Conservation (phyloP, 2,329 filamentous ascomycete genomes). For the Aspergillus sp. region DNA sequence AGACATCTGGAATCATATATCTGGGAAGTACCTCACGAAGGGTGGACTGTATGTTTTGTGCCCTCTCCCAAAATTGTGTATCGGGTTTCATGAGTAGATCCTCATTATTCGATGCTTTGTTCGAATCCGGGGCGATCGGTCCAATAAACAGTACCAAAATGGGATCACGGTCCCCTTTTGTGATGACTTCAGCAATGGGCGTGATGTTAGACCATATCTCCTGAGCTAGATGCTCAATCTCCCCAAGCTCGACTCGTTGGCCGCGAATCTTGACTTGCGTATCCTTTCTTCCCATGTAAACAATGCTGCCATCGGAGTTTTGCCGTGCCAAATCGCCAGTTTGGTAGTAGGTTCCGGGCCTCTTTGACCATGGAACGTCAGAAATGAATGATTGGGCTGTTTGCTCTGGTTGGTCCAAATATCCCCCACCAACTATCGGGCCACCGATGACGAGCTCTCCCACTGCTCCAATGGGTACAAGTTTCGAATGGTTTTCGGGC, state of each 20-base stretch:
- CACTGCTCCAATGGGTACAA: conserved; percentile 8
- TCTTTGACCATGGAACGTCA: not conserved
- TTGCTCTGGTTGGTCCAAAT: conserved; percentile 1
- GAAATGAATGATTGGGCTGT: conserved; percentile 4
- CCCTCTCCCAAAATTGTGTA: no score
- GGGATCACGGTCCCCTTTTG: no score
- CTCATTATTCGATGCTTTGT: no score
- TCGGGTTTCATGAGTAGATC: no score
- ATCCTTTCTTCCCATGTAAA: conserved; percentile 9
- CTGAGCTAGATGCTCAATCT: conserved; percentile 4
- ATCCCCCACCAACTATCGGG: not conserved
- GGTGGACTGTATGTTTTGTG: no score
- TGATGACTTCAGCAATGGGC: no score
- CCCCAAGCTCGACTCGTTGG: conserved; percentile 15
- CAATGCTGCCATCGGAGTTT: conserved; percentile 37
- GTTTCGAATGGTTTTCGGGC: not conserved
- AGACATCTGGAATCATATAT: not conserved
- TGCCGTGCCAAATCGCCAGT: conserved; percentile 32
- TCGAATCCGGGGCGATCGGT: no score
- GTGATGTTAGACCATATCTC: no score
- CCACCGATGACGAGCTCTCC: conserved; percentile 7
- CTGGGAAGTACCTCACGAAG: not conserved
- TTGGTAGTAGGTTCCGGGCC: conserved; percentile 1
- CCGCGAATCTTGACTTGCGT: conserved; percentile 16
- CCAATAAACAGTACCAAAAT: no score